phyloP scores from a whole-genome alignment of 306 rosid genomes.

The Ochetophila trinervis region DNA sequence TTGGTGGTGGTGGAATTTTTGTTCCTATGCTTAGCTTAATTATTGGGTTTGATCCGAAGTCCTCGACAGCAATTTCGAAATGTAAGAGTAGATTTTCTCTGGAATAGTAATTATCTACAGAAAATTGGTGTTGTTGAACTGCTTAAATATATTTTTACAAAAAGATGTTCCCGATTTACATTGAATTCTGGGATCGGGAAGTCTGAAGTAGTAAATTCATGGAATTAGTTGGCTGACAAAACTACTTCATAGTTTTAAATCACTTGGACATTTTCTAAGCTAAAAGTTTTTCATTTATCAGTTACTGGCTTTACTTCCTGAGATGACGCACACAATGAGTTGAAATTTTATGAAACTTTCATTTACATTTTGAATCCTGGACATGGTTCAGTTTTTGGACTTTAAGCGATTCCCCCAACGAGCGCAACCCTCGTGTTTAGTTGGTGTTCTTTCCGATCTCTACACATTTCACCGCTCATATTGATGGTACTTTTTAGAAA shows the following conservation, averaged over 20 bases:
- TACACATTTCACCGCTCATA: no score
- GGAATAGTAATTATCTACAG: not conserved
- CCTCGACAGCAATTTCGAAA: slow-evolving; percentile 94
- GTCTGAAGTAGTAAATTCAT: not conserved
- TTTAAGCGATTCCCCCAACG: no score
- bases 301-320: not conserved
- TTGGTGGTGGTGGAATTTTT: slow-evolving; percentile 96
- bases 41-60: slow-evolving; percentile 87
- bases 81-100: slow-evolving; percentile 41
- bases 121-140: not conserved
- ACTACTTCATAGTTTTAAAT: no score
- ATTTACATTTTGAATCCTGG: slow-evolving; percentile 3
- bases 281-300: not conserved
- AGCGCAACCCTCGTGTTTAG: no score
- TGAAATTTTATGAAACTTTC: no score
- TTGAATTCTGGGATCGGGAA: not conserved
- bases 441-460: no score
- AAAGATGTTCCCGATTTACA: not conserved
- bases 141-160: not conserved
- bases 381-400: slow-evolving; percentile 1
- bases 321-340: not conserved
- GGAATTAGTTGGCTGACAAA: not conserved
- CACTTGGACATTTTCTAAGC: not conserved
- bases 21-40: slow-evolving; percentile 92
- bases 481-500: not conserved